Evolutionary conservation across 176 grass and related monocot species (phyloP), one percentile per base, ranked within the genome.

Genomic region (Musa troglodytarum): DNA sequence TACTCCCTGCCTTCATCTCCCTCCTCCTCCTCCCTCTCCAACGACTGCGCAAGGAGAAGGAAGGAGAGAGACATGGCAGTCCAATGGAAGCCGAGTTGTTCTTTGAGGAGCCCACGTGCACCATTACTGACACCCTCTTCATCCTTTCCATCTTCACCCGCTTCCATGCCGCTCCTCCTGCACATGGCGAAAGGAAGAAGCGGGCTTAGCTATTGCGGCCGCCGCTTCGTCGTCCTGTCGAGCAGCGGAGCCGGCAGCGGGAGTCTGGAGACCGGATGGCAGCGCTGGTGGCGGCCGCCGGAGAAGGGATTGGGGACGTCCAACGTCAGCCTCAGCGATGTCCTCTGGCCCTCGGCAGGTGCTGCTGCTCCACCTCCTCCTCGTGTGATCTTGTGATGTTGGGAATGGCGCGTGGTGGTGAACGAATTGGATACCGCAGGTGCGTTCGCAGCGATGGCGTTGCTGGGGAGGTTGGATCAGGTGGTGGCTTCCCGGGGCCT

Each of bases 271-370:
- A 65, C 19, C 2, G 50, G 74, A 0, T 16, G 65, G 52, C 77
- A 53, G 69, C 29, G 57, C 1, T 23, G 69, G 52, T 71, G 77
- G 63, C 68, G 63, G 55, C 74, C 74, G 6, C 25, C 75, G 15
- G 70, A 72, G 69, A 78, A n/a, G 63, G 59, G 78, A 1, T 26
- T 80, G 52, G 76, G 17, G 8, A 23, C 52, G 16, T 71, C 80
- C 72, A 59, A 81, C 29, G 56, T 91, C 78, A 89, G 79, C 76
- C 43, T 85, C 82, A 91, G 94, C 76, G 94, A 98, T 28, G 86
- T 98, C 21, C 65, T 98, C 24, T 98, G 94, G 94, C 94, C 94
- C 5, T 93, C 90, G 2, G 94, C 94, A 75, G 90, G 94, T 98
- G 43, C 72, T 73, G 24, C 51, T 16, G 28, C 16, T 54, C 10